These are phyloP conservation scores for Aspergillus awamori DNA, from an alignment of 2,329 filamentous ascomycete genomes.

Conservation along the genomic window DNA sequence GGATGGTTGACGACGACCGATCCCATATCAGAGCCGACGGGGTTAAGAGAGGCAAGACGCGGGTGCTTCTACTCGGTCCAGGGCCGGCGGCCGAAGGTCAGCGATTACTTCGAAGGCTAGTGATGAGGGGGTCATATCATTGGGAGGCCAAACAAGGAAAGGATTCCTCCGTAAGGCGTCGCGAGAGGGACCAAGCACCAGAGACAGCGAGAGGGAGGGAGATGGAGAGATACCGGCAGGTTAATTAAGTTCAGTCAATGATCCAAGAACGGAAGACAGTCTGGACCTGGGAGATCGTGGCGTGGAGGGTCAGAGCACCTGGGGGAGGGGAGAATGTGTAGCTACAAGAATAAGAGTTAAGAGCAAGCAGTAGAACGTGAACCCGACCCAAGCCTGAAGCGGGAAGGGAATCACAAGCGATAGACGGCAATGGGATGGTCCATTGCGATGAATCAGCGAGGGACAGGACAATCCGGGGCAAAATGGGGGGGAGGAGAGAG, in stretches of 20 bases:
- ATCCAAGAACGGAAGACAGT: neutral
- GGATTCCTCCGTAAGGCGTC: constrained; percentile 7
- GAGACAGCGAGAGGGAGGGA: neutral
- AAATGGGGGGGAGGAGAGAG: neutral
- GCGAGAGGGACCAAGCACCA: neutral
- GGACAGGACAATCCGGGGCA: constrained; percentile 3
- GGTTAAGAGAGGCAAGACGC: constrained; percentile 5
- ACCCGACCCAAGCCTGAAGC: constrained; percentile 19
- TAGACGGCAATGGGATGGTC: constrained; percentile 8
- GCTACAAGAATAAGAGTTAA: neutral
- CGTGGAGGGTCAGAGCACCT: constrained; percentile 9
- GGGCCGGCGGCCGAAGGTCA: constrained; percentile 19
- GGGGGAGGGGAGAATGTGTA: neutral
- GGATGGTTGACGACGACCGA: constrained; percentile 68
- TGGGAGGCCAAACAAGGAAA: constrained; percentile 4
- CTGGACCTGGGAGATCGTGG: constrained; percentile 6
- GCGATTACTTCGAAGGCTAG: constrained; percentile 11
- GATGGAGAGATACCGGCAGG: neutral
- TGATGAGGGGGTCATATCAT: neutral
- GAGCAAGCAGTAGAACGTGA: neutral
- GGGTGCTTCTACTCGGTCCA: constrained; percentile 15
- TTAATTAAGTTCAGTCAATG: neutral
- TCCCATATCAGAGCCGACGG: constrained; percentile 55
- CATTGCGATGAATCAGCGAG: constrained; percentile 14
- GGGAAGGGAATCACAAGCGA: constrained; percentile 22